A percentile compares a stretch with the other conserved stretches of the same genome.
These are phyloP conservation scores for Hypoxylon rubiginosum DNA, from an alignment of 2,329 filamentous ascomycete species.

Conservation along the genomic window DNA sequence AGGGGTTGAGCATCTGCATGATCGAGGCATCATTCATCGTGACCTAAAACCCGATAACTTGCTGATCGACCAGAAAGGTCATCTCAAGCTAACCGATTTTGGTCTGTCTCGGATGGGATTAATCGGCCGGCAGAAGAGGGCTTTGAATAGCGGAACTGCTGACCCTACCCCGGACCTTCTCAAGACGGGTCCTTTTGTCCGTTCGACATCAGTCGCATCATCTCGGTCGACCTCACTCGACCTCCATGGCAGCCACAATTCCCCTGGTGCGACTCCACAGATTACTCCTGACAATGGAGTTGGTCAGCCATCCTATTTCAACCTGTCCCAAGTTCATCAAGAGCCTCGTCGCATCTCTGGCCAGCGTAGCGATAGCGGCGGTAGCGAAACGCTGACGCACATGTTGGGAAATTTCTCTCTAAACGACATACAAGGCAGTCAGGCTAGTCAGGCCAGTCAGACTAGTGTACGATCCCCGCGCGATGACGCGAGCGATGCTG, in stretches of 20 bases:
- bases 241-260: slow-evolving; percentile 78
- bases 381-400: slow-evolving; percentile 84
- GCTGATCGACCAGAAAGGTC: slow-evolving; percentile 95
- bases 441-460: slow-evolving; percentile 58
- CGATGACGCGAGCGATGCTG: slow-evolving; percentile 81
- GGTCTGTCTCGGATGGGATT: slow-evolving; percentile 97
- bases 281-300: slow-evolving; percentile 84
- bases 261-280: slow-evolving; percentile 85
- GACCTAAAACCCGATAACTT: slow-evolving; percentile 98
- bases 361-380: slow-evolving; percentile 90
- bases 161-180: slow-evolving; percentile 93
- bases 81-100: slow-evolving; percentile 97
- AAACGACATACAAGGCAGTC: slow-evolving; percentile 68
- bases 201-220: slow-evolving; percentile 86
- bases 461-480: slow-evolving; percentile 70
- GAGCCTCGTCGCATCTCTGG: slow-evolving; percentile 81
- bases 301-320: slow-evolving; percentile 96
- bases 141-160: slow-evolving; percentile 79
- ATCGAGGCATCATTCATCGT: slow-evolving; percentile 93
- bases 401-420: slow-evolving; percentile 87
- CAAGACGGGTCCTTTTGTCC: slow-evolving; percentile 90
- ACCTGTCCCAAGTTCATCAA: slow-evolving; percentile 67
- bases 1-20: slow-evolving; percentile 96
- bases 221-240: slow-evolving; percentile 96
- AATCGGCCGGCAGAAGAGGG: slow-evolving; percentile 94